A percentile compares a stretch with the other conserved stretches of the same genome.
These are phyloP conservation scores for Jacaranda mimosifolia DNA, from an alignment of 257 asterid species.

Conservation along the genomic window DNA sequence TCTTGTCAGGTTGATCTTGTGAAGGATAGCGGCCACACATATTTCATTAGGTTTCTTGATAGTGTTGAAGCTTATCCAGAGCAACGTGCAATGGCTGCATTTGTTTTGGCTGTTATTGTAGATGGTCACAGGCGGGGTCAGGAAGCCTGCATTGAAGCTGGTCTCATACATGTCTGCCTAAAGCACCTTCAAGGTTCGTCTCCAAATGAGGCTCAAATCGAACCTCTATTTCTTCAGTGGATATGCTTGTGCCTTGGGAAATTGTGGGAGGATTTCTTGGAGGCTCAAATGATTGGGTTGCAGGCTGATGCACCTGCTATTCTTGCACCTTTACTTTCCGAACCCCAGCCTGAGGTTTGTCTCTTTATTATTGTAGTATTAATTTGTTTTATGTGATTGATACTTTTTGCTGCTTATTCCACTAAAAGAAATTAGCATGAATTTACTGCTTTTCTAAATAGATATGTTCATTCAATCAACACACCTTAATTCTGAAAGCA, in stretches of 20 bases:
- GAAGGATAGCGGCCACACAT: constrained; percentile 92
- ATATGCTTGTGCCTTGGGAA: constrained; percentile 96
- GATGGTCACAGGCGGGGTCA: constrained; percentile 97
- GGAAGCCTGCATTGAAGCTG: constrained; percentile 92
- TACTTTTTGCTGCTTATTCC: neutral
- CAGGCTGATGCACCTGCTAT: constrained; percentile 90
- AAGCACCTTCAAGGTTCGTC: constrained; percentile 85
- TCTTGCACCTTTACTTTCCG: constrained; percentile 85
- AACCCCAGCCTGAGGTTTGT: constrained; percentile 98
- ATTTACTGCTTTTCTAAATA: neutral
- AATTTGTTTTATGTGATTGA: neutral
- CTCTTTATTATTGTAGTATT: constrained; percentile 19
- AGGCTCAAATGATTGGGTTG: constrained; percentile 84
- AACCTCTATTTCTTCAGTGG: constrained; percentile 97
- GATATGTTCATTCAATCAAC: neutral
- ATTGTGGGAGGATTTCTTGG: constrained; percentile 91
- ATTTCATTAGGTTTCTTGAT: constrained; percentile 93
- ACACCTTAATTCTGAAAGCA: constrained; percentile 19
- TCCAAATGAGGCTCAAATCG: constrained; percentile 83
- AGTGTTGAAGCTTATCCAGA: constrained; percentile 97
- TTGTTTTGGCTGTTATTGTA: constrained; percentile 95
- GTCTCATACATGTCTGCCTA: constrained; percentile 78
- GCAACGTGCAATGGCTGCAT: constrained; percentile 99
- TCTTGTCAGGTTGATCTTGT: constrained; percentile 99
- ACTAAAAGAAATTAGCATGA: neutral